phyloP scores from a whole-genome alignment of 306 rosid genomes.

The Bauhinia variegata region DNA sequence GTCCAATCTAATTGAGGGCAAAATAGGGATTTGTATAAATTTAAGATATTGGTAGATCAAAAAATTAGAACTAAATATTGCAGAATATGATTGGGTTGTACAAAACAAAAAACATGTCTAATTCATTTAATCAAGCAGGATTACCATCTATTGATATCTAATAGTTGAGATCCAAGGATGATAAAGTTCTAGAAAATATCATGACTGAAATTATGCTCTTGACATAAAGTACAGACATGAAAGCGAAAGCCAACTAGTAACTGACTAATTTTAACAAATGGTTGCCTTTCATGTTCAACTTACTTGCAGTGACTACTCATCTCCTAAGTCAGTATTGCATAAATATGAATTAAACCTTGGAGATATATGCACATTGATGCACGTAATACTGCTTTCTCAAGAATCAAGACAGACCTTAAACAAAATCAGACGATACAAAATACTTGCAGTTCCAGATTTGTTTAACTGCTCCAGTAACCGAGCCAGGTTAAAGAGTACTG shows the following conservation, averaged over 20 bases:
- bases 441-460: slow-evolving; percentile 74
- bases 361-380: slow-evolving; percentile 11
- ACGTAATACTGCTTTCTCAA: not conserved
- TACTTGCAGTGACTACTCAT: not conserved
- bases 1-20: not conserved
- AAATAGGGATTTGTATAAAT: slow-evolving; percentile 7
- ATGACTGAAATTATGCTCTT: not conserved
- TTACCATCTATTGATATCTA: not conserved
- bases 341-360: not conserved
- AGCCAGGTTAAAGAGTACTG: slow-evolving; percentile 86
- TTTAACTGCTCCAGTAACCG: slow-evolving; percentile 85
- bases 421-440: slow-evolving; percentile 82
- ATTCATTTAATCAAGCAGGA: not conserved
- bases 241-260: not conserved
- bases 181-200: not conserved
- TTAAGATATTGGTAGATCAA: not conserved
- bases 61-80: not conserved
- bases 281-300: not conserved
- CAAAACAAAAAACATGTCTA: not conserved
- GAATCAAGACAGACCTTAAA: slow-evolving; percentile 67
- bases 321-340: not conserved
- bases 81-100: not conserved
- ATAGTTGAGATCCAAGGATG: not conserved
- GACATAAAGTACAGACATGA: not conserved
- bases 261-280: not conserved